Evolutionary conservation across 1,284 basidiomycete species (phyloP).

Genomic region (Malassezia arunalokei): DNA sequence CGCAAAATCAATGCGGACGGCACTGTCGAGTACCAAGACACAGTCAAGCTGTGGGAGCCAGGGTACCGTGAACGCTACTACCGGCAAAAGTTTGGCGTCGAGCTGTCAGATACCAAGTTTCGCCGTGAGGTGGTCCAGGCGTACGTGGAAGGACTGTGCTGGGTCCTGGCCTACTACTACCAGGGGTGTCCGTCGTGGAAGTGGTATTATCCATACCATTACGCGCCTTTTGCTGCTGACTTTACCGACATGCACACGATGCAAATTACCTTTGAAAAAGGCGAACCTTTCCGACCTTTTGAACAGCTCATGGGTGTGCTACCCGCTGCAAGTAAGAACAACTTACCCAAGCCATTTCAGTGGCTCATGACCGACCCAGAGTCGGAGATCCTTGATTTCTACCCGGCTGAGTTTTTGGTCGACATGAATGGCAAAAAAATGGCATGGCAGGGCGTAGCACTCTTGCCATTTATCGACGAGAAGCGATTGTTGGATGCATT

Average conservation of each 20-base stretch:
- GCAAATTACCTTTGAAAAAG: conserved; percentile 65
- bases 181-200: conserved; percentile 93
- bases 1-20: conserved; percentile 42
- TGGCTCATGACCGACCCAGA: conserved; percentile 72
- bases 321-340: conserved; percentile 74
- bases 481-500: conserved; percentile 62
- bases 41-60: conserved; percentile 61
- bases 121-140: conserved; percentile 63
- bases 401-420: conserved; percentile 79
- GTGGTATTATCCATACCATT: conserved; percentile 98
- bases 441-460: conserved; percentile 96
- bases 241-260: conserved; percentile 64
- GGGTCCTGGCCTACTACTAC: conserved; percentile 97
- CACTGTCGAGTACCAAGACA: conserved; percentile 75
- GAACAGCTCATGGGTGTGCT: conserved; percentile 98
- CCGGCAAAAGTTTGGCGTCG: conserved; percentile 76
- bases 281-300: conserved; percentile 86
- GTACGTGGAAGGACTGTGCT: conserved; percentile 87
- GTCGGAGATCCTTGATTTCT: conserved; percentile 93
- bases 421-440: conserved; percentile 99
- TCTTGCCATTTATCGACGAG: conserved; percentile 90
- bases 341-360: conserved; percentile 79
- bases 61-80: conserved; percentile 87
- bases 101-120: conserved; percentile 61
- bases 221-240: conserved; percentile 93